These are phyloP conservation scores for Dissophora globulifera DNA, from an alignment of 192 early-diverging fungal genomes.

Conservation along the genomic window DNA sequence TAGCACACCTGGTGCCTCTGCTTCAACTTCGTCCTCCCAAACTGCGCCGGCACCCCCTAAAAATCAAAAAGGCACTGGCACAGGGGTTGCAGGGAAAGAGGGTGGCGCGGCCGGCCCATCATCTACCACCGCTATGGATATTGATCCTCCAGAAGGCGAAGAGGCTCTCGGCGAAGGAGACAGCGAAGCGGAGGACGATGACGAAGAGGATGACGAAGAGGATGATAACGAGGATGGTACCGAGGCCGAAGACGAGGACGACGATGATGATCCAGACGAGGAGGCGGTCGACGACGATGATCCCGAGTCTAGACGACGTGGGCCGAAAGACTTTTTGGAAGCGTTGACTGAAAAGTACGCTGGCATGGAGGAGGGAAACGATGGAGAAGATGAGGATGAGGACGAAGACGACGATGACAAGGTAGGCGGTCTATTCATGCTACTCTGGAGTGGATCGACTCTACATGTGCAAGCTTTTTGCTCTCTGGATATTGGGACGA, in stretches of 20 bases:
- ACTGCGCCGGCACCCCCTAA: conserved; percentile 13
- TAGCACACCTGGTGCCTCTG: too few relatives aligned
- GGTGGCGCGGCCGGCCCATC: not conserved
- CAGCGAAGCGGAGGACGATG: conserved; percentile 33
- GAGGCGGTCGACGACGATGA: conserved; percentile 32
- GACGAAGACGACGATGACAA: conserved; percentile 25
- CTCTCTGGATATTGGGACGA: not conserved
- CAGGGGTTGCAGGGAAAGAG: not conserved
- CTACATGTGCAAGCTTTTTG: too few relatives aligned
- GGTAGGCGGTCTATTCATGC: too few relatives aligned
- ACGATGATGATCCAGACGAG: conserved; percentile 26
- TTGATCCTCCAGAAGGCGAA: conserved; percentile 43
- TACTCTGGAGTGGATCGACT: too few relatives aligned
- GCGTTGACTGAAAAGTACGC: conserved; percentile 29
- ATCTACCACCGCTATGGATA: conserved; percentile 31
- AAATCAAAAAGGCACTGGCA: conserved; percentile 23
- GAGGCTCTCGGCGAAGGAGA: conserved; percentile 29
- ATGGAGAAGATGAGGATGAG: conserved; percentile 37
- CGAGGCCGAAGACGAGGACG: conserved; percentile 27
- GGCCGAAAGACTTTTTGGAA: conserved; percentile 25
- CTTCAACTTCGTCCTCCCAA: not conserved
- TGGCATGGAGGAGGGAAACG: conserved; percentile 19
- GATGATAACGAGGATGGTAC: conserved; percentile 19
- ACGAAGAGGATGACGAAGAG: conserved; percentile 26
- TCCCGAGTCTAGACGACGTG: conserved; percentile 11